Conservation (phyloP, 179 eudicot species). For the Corrigiola litoralis region DNA sequence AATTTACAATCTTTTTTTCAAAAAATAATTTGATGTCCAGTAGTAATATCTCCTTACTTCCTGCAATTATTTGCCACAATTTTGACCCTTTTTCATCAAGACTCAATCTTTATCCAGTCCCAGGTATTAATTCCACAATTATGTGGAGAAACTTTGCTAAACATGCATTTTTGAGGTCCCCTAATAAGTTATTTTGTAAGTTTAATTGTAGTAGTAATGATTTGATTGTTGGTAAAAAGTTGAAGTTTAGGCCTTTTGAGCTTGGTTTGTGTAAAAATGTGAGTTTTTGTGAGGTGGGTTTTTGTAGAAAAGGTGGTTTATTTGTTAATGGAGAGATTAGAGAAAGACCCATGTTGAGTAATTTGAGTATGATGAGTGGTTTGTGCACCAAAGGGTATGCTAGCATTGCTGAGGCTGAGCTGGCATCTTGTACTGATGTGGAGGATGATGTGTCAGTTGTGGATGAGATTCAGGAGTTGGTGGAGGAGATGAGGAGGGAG, state of each 20-base stretch:
- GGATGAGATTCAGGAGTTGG: constrained; percentile 58
- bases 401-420: constrained; percentile 66
- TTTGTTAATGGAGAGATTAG: constrained; percentile 27
- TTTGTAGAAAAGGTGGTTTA: constrained; percentile 29
- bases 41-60: constrained; percentile 25
- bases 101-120: constrained; percentile 11
- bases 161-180: constrained; percentile 33
- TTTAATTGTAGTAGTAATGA: constrained; percentile 38
- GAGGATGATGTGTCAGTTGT: constrained; percentile 46
- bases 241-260: constrained; percentile 28
- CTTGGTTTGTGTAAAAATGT: constrained; percentile 21
- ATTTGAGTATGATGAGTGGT: constrained; percentile 26
- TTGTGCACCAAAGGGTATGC: constrained; percentile 52
- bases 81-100: constrained; percentile 23
- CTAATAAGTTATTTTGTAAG: constrained; percentile 24
- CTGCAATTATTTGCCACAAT: constrained; percentile 20
- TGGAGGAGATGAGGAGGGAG: constrained; percentile 56
- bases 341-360: constrained; percentile 29
- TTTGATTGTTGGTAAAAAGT: constrained; percentile 18
- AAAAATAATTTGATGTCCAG: constrained; percentile 48
- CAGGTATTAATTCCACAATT: constrained; percentile 22
- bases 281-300: constrained; percentile 39
- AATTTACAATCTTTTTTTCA: not conserved
- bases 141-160: constrained; percentile 70
- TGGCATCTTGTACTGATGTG: constrained; percentile 34